Base-by-base conservation (phyloP, 352 stramenopile genomes). In the Aphanomyces astaci region DNA sequence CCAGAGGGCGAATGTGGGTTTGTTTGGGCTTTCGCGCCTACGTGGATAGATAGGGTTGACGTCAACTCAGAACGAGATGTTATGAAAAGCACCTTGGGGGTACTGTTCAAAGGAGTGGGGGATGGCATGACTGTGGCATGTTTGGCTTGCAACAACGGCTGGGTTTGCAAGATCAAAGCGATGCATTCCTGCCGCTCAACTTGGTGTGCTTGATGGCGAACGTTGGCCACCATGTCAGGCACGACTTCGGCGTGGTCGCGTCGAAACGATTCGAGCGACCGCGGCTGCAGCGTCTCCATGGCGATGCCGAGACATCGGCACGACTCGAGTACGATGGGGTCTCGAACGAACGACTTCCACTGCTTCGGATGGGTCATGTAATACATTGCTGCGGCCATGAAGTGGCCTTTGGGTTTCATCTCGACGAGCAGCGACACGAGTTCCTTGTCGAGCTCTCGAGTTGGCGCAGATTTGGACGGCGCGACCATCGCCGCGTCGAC, bases 351-450 rank as follows among this genome's bases (percentile, higher is more conserved):
- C 22, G 19, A 32, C 2, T n/a, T 11, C 15, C 39, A 65, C n/a
- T 65, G 19, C 33, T 65, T 65, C 10, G 56, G 56, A 33, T 65
- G 24, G 36, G 46, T 48, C 36, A 65, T 36, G 56, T 65, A 65
- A 27, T 65, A 52, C 9, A 13, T 51, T 17, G 56, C 56, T 27
- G 56, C 56, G 4, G 32, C 53, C 36, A 65, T 36, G 56, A 39
- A 65, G 40, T 65, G 56, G 13, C n/a, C 56, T 22, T 65, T 52
- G 1, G 56, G 56, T 9, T 65, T 39, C 56, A 65, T 65, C 11
- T 24, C 32, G 4, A 36, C 53, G 22, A 65, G 56, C 0, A 65
- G 31, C 22, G 56, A 51, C 24, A 48, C 36, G 40, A 65, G 24
- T 22, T 65, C 32, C 7, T 65, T 48, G 36, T 65, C 56, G 19